Conservation (phyloP, 495 filamentous ascomycete genomes). For the Chaetomium tenue region DNA sequence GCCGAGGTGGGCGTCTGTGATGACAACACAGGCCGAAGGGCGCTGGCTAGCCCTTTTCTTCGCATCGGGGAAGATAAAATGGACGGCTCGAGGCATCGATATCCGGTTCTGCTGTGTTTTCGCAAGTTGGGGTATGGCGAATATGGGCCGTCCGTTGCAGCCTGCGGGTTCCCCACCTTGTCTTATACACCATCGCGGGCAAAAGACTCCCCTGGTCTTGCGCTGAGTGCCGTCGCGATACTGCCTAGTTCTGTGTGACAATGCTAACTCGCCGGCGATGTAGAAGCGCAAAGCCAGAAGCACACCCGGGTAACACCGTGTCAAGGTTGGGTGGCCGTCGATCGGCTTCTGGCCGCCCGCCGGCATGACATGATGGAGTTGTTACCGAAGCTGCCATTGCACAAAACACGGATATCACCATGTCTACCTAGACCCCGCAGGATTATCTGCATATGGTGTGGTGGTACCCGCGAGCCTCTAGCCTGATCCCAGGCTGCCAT, state of each 20-base stretch:
- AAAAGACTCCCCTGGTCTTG: background rate
- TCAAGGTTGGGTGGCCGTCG: background rate
- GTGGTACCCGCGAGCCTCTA: background rate
- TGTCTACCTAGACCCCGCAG: background rate
- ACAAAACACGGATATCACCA: background rate
- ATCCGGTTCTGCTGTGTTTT: background rate
- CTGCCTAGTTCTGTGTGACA: background rate
- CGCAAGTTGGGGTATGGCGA: background rate
- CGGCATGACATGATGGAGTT: background rate
- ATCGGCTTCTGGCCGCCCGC: background rate
- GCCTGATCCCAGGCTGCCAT: background rate
- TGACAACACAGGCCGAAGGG: conserved; percentile 20
- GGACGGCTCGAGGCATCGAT: background rate
- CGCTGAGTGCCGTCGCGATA: background rate
- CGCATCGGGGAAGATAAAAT: background rate
- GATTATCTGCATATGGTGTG: background rate
- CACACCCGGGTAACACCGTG: background rate
- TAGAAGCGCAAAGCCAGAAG: background rate
- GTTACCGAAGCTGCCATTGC: background rate
- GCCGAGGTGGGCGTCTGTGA: conserved; percentile 3
- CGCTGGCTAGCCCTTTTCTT: background rate
- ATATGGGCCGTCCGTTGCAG: background rate
- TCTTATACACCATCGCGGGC: background rate
- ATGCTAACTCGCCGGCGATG: background rate
- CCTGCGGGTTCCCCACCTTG: background rate